phyloP scores from a whole-genome alignment of 192 early-diverging fungal species.

The Backusella morwellensis region DNA sequence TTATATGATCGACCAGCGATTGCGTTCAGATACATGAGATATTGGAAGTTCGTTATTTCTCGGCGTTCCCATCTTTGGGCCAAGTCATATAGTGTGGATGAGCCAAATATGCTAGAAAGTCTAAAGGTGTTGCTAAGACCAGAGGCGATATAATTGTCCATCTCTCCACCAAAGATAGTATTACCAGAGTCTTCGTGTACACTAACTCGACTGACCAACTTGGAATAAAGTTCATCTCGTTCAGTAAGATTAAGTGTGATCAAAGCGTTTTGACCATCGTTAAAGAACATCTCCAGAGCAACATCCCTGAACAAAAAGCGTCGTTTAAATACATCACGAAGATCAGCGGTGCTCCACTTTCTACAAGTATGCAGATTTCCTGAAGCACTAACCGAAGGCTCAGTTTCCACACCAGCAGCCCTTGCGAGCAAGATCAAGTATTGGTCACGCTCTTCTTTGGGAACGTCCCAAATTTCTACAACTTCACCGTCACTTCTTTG shows the following conservation, averaged over 20 bases:
- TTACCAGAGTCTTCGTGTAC: conserved; percentile 45
- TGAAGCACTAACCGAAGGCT: conserved; percentile 30
- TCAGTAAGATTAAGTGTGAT: conserved; percentile 69
- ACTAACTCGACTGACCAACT: conserved; percentile 51
- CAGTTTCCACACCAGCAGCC: conserved; percentile 43
- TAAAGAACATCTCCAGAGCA: conserved; percentile 80
- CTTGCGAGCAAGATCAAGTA: conserved; percentile 54
- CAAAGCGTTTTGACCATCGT: conserved; percentile 68
- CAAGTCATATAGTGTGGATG: conserved; percentile 60
- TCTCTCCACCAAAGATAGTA: conserved; percentile 46
- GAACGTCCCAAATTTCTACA: conserved; percentile 71
- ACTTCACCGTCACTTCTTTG: conserved; percentile 61
- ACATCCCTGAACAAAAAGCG: conserved; percentile 66
- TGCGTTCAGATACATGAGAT: conserved; percentile 92
- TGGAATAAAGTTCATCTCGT: conserved; percentile 64
- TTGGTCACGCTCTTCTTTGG: conserved; percentile 57
- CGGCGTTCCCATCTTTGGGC: conserved; percentile 81
- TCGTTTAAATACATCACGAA: conserved; percentile 63
- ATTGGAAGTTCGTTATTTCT: conserved; percentile 95
- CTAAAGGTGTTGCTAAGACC: conserved; percentile 37
- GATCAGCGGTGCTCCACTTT: conserved; percentile 56
- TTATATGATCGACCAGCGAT: conserved; percentile 81
- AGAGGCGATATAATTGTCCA: conserved; percentile 24
- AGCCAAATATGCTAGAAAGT: conserved; percentile 63
- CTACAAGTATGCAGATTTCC: conserved; percentile 48